Evolutionary conservation across 148 eudicot genomes (phyloP).

Genomic region (Chenopodium suecicum): DNA sequence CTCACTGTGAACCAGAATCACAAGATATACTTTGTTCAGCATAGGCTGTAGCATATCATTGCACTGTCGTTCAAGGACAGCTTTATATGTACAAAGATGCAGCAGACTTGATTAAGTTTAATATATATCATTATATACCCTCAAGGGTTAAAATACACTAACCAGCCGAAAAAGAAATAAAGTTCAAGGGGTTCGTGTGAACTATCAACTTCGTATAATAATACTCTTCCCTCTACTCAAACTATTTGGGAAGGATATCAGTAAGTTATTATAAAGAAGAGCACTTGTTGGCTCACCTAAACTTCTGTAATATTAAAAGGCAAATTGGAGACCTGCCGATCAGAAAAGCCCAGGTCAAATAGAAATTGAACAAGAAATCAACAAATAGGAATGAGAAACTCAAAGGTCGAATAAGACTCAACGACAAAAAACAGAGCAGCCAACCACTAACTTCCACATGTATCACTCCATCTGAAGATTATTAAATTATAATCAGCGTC

Average conservation of each 20-base stretch:
- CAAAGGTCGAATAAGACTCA: neutral
- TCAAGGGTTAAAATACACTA: neutral
- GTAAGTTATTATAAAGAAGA: neutral
- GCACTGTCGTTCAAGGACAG: neutral
- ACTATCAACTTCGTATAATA: neutral
- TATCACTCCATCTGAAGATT: neutral
- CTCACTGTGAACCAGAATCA: neutral
- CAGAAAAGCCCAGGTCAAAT: neutral
- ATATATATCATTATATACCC: neutral
- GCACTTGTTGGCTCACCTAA: neutral
- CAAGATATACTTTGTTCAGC: neutral
- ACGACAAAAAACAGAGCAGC: neutral
- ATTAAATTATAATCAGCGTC: conserved; percentile 28
- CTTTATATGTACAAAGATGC: neutral
- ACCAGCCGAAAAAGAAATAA: neutral
- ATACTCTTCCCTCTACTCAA: neutral
- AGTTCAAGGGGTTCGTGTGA: neutral
- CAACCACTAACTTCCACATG: conserved; percentile 1
- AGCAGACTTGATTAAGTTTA: neutral
- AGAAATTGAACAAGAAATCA: conserved; percentile 10
- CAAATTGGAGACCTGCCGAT: neutral
- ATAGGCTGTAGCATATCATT: neutral
- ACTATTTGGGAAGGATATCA: neutral
- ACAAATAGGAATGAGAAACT: conserved; percentile 9
- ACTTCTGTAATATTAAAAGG: neutral